These are phyloP conservation scores for Eucalyptus shirleyi DNA, from an alignment of 345 rosid genomes.

Conservation along the genomic window DNA sequence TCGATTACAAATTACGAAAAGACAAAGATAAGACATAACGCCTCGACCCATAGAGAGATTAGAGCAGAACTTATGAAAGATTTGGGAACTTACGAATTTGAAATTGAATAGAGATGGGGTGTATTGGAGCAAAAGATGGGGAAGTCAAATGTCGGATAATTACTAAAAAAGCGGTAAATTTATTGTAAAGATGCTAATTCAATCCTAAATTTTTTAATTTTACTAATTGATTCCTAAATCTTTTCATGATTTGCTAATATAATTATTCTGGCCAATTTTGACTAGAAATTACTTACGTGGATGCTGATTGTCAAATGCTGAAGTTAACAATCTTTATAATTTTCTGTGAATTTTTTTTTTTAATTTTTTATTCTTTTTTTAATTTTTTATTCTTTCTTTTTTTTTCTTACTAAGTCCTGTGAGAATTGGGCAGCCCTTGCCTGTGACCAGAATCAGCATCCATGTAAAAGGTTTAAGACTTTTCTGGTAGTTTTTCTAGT, in stretches of 20 bases:
- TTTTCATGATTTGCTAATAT: rapidly evolving
- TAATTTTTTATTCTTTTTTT: too few relatives aligned
- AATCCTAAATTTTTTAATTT: rapidly evolving
- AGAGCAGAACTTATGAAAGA: not conserved
- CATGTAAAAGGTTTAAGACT: rapidly evolving
- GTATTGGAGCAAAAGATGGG: not conserved
- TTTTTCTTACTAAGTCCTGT: too few relatives aligned
- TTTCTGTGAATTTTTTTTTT: too few relatives aligned
- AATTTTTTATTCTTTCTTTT: too few relatives aligned
- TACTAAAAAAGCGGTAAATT: rapidly evolving
- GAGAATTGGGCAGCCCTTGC: too few relatives aligned
- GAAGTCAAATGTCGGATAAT: not conserved
- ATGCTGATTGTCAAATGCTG: too few relatives aligned
- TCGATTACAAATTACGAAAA: not conserved
- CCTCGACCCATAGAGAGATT: not conserved
- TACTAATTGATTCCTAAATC: rapidly evolving
- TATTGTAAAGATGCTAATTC: rapidly evolving
- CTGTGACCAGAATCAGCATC: too few relatives aligned
- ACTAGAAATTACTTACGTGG: rapidly evolving
- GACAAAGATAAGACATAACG: not conserved
- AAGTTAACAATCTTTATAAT: too few relatives aligned
- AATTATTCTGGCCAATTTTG: rapidly evolving
- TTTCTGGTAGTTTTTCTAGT: rapidly evolving
- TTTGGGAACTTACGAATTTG: not conserved
- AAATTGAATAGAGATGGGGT: not conserved